Evolutionary conservation across 2,329 filamentous ascomycete genomes (phyloP).

Genomic region (Aspergillus pseudoglaucus): DNA sequence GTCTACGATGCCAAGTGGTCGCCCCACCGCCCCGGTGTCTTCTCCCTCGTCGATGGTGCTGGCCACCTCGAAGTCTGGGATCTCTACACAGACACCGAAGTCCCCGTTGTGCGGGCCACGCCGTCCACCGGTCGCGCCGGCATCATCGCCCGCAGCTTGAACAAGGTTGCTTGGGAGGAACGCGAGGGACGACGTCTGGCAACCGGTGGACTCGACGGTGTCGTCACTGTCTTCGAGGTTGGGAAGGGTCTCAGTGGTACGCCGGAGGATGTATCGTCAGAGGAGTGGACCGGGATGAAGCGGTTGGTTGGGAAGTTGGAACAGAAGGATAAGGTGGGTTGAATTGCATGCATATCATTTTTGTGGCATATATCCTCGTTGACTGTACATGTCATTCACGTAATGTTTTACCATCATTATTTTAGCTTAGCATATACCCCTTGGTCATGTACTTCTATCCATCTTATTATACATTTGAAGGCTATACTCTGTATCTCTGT

Average conservation of each 20-base stretch:
- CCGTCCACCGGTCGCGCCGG: slow-evolving; percentile 58
- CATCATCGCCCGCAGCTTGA: slow-evolving; percentile 77
- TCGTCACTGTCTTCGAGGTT: slow-evolving; percentile 89
- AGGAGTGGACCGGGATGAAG: slow-evolving; percentile 93
- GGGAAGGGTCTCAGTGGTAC: slow-evolving; percentile 65
- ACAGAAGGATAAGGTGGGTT: slow-evolving; percentile 35
- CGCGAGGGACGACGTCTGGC: slow-evolving; percentile 81
- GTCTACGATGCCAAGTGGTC: slow-evolving; percentile 97
- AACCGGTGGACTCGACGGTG: slow-evolving; percentile 85
- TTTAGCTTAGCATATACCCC: slow-evolving; percentile 22
- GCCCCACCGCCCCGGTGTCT: slow-evolving; percentile 86
- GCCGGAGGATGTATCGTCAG: slow-evolving; percentile 72
- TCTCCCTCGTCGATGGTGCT: slow-evolving; percentile 87
- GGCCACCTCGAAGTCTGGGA: slow-evolving; percentile 95
- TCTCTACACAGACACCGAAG: slow-evolving; percentile 83
- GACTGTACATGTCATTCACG: no score
- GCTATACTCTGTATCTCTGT: no score
- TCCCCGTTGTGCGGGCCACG: slow-evolving; percentile 74
- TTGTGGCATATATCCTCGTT: neutral
- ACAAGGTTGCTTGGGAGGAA: slow-evolving; percentile 91
- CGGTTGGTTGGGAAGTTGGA: slow-evolving; percentile 75
- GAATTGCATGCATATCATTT: slow-evolving; percentile 4
- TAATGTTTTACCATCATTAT: neutral
- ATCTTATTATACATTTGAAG: no score
- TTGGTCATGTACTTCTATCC: slow-evolving; percentile 6